Evolutionary conservation across 352 stramenopile genomes (phyloP).

Genomic region (Phytophthora sp.): DNA sequence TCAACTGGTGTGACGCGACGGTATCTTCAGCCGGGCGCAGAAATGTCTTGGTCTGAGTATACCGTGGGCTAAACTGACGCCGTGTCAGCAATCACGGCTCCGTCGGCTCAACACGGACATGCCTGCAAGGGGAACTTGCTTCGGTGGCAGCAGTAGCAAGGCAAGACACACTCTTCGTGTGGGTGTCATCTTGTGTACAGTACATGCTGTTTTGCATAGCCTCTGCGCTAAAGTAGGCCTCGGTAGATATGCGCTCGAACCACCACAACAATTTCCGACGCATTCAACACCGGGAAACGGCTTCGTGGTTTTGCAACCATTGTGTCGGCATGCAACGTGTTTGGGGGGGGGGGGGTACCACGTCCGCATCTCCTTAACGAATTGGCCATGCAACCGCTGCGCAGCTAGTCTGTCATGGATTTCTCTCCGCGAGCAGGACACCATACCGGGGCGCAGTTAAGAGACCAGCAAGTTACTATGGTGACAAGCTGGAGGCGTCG

Average conservation of each 20-base stretch:
- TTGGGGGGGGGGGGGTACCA: too few species aligned
- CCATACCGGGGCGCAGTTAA: too few species aligned
- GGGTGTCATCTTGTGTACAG: neutral
- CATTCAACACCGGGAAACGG: conserved; percentile 19
- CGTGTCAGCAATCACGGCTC: conserved; percentile 5
- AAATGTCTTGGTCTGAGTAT: neutral
- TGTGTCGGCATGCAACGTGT: too few species aligned
- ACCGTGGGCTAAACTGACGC: neutral
- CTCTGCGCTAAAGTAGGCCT: conserved; percentile 10
- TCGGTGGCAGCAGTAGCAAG: too few species aligned
- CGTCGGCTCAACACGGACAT: neutral
- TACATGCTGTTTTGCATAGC: neutral
- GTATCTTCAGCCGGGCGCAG: conserved; percentile 3
- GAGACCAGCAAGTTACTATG: too few species aligned
- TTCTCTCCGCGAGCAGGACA: too few species aligned
- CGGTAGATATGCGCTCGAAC: conserved; percentile 1
- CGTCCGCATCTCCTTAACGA: too few species aligned
- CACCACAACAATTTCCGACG: conserved; percentile 13
- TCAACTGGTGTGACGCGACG: conserved; percentile 6
- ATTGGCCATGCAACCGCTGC: too few species aligned
- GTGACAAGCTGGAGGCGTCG: too few species aligned
- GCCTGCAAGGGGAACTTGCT: too few species aligned
- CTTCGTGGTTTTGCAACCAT: conserved; percentile 21
- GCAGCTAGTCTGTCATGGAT: too few species aligned
- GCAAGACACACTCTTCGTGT: neutral